Conservation (phyloP, 768 basidiomycete genomes). For the Phylloporus sp. region DNA sequence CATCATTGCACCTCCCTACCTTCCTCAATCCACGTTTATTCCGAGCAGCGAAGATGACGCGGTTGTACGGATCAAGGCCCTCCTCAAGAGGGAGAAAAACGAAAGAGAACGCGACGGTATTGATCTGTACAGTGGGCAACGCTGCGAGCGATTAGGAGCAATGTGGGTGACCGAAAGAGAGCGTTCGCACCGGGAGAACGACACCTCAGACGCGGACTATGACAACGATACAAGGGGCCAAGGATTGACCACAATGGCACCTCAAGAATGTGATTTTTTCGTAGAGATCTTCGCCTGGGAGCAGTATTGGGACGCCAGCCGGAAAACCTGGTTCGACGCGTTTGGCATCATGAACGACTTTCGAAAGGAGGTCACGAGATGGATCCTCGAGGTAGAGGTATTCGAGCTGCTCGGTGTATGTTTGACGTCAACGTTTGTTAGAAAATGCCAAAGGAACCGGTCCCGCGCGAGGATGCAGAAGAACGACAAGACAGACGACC, state of each 20-base stretch:
- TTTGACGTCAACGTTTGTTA: background rate
- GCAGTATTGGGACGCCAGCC: background rate
- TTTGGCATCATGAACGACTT: constrained; percentile 34
- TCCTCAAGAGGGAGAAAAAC: constrained; percentile 40
- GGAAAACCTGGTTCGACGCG: constrained; percentile 12
- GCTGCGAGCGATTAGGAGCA: background rate
- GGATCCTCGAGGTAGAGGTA: constrained; percentile 43
- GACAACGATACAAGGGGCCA: constrained; percentile 14
- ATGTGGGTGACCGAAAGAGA: background rate
- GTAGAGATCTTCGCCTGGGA: too few species aligned
- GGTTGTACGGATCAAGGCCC: constrained; percentile 38
- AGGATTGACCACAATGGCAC: too few species aligned
- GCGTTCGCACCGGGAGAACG: constrained; percentile 4
- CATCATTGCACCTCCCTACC: constrained; percentile 51
- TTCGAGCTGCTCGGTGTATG: background rate
- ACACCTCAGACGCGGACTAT: constrained; percentile 11
- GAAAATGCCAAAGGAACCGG: constrained; percentile 7
- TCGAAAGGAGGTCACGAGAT: constrained; percentile 36
- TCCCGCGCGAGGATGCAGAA: background rate
- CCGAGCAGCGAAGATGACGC: constrained; percentile 39
- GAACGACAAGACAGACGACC: background rate
- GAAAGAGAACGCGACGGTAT: constrained; percentile 36
- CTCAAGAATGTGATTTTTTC: too few species aligned
- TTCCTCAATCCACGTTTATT: constrained; percentile 21
- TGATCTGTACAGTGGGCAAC: constrained; percentile 6